A percentile compares a stretch with the other conserved stretches of the same genome.
phyloP scores from a whole-genome alignment of 2,329 filamentous ascomycete genomes.

The Botrytis deweyae region DNA sequence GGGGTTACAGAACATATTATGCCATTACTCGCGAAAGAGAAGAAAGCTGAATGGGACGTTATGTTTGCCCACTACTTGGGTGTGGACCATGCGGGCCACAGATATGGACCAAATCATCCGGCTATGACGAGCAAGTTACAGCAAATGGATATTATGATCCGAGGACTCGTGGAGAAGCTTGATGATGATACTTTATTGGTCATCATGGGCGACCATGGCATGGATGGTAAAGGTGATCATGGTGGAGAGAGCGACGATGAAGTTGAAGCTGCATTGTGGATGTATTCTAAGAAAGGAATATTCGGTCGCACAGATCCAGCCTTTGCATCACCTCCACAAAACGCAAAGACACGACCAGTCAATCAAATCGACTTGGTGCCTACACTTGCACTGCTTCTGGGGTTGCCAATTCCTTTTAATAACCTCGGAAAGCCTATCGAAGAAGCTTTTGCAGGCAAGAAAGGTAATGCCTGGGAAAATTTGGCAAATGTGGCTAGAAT shows the following conservation, averaged over 20 bases:
- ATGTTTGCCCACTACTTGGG: constrained; percentile 91
- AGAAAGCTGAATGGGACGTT: constrained; percentile 80
- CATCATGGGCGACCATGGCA: constrained; percentile 98
- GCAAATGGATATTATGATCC: constrained; percentile 85
- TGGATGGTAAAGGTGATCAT: constrained; percentile 96
- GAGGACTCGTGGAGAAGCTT: constrained; percentile 66
- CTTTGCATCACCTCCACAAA: constrained; percentile 58
- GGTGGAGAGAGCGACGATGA: constrained; percentile 98
- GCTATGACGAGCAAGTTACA: constrained; percentile 88
- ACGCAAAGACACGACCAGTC: constrained; percentile 72
- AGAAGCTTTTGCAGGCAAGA: constrained; percentile 78
- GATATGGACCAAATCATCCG: constrained; percentile 88
- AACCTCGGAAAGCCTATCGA: constrained; percentile 91
- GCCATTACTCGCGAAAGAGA: constrained; percentile 68
- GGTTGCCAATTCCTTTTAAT: constrained; percentile 93
- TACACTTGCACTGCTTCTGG: constrained; percentile 82
- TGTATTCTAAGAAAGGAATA: constrained; percentile 86
- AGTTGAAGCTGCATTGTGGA: constrained; percentile 91
- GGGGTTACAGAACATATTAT: constrained; percentile 90
- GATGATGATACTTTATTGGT: constrained; percentile 87
- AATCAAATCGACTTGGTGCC: constrained; percentile 95
- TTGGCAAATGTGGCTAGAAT: constrained; percentile 75
- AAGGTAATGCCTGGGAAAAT: constrained; percentile 71
- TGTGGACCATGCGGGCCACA: constrained; percentile 94
- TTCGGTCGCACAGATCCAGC: constrained; percentile 75